Evolutionary conservation across 225 moss, liverwort and hornwort genomes (phyloP), one percentile per base, ranked within the genome.

Genomic region (Climacium dendroides): DNA sequence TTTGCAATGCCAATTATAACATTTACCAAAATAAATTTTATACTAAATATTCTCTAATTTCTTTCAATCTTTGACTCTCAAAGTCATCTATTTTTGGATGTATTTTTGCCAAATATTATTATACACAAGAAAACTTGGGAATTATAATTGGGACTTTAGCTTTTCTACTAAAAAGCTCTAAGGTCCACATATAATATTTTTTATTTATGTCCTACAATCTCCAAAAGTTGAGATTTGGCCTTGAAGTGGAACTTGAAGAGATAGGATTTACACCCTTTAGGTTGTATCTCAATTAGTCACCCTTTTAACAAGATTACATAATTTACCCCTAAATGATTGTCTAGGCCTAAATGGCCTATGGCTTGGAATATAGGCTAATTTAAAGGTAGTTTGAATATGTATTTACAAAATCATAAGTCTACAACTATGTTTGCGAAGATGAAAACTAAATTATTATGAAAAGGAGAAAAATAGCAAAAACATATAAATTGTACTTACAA

Each of bases 231-330:
- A 70, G 1, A 13, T 23, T 67, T 23, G 12, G 13, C 37, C 37
- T 67, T 67, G 4, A 37, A 23, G 13, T 37, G 7, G 13, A 2
- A 23, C 7, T 37, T 37, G 13, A 2, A n/a, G 4, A 7, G 12
- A 13, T 22, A 67, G 8, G 10, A 37, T 1, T 69, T 23, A 67
- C 2, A 0, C 1, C 4, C 22, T 0, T 35, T 13, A 37, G 2
- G 7, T 66, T 22, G 7, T 37, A 3, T 37, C 12, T 37, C 37
- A 67, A 37, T 22, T 22, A n/a, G n/a, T 66, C 2, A 2, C 6
- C 66, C 4, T 66, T 22, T 5, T 22, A n/a, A n/a, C 6, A 66
- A 19, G 35, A 3, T 19, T 19, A 64, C 3, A 2, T 34, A 64
- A 6, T 34, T 35, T 64, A 48, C 13, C 48, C 48, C 12, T 48